Evolutionary conservation across 2,329 filamentous ascomycete genomes (phyloP).

Genomic region (Ceratocystis ficicola): DNA sequence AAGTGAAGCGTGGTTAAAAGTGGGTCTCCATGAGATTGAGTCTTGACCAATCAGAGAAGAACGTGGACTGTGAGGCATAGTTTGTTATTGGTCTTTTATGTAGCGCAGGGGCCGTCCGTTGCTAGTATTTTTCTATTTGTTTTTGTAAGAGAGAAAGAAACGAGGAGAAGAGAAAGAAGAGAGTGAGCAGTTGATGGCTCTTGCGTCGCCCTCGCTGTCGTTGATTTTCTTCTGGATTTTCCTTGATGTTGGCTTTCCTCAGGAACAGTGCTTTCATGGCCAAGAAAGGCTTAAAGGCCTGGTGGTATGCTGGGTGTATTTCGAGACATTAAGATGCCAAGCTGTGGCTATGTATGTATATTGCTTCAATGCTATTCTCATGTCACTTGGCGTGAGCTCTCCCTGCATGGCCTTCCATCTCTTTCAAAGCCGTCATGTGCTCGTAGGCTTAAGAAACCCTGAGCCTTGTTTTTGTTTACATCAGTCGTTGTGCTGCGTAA

Average conservation of each 20-base stretch:
- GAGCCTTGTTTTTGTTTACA: not conserved
- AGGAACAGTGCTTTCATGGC: not conserved
- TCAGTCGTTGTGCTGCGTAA: not conserved
- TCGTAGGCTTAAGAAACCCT: too few relatives aligned
- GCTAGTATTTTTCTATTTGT: not conserved
- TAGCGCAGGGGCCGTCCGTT: not conserved
- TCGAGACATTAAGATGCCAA: too few relatives aligned
- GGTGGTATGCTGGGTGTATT: too few relatives aligned
- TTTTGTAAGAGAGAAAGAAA: not conserved
- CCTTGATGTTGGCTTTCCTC: not conserved
- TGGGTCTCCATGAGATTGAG: not conserved
- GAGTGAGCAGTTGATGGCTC: not conserved
- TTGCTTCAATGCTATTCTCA: too few relatives aligned
- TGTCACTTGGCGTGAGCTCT: too few relatives aligned
- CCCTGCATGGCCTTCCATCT: too few relatives aligned
- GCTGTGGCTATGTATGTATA: too few relatives aligned
- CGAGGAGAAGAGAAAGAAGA: not conserved
- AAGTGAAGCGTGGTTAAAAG: constrained; percentile 3
- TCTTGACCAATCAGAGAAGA: constrained; percentile 5
- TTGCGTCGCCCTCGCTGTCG: not conserved
- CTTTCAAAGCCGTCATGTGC: too few relatives aligned
- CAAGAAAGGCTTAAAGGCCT: too few relatives aligned
- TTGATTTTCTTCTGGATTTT: not conserved
- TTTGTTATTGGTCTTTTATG: not conserved
- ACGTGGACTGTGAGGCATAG: constrained; percentile 3